Evolutionary conservation across 73 alveolate genomes (phyloP), one percentile per base, ranked within the genome.

Genomic region (Paramecium caudatum): DNA sequence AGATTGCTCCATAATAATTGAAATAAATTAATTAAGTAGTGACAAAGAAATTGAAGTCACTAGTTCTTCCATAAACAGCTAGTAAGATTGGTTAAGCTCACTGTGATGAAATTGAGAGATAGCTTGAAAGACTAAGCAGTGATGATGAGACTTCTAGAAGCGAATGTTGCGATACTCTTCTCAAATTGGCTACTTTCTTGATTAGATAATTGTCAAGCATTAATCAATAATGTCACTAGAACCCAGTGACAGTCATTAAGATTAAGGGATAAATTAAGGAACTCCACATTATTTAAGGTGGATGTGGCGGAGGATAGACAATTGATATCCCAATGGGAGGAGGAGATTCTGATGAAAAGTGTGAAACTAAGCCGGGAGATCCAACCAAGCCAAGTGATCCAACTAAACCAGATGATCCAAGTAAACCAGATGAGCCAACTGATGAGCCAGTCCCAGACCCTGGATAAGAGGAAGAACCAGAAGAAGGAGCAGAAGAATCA

Each of bases 121-220:
- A 74, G 43, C 43, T 74, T 21, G 88, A 74, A 47, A 74, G 47
- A 43, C 55, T 74, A 27, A 41, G 46, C 23, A 39, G 69, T 9
- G 88, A 45, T 27, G 33, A 43, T 41, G 88, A 74, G 8, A 21
- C 69, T 17, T 45, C 49, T 21, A 65, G 80, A 55, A 55, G 80
- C 30, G 84, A 74, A 16, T 74, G 88, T 5, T 74, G 88, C 15
- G 88, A 74, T 74, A 68, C 47, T 45, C 65, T 74, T 27, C 68
- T 74, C 46, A 74, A 74, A 74, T 74, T 74, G 13, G 88, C 88
- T 10, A 74, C 88, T 41, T 74, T 74, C 88, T 46, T 74, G 7
- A 74, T 74, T 19, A 74, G 65, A 74, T 10, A 74, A 74, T 74
- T 74, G 43, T 37, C 43, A n/a, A 39, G 88, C 65, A 43, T 74